Evolutionary conservation across 2,329 filamentous ascomycete species (phyloP).

Genomic region (Monilinia laxa): DNA sequence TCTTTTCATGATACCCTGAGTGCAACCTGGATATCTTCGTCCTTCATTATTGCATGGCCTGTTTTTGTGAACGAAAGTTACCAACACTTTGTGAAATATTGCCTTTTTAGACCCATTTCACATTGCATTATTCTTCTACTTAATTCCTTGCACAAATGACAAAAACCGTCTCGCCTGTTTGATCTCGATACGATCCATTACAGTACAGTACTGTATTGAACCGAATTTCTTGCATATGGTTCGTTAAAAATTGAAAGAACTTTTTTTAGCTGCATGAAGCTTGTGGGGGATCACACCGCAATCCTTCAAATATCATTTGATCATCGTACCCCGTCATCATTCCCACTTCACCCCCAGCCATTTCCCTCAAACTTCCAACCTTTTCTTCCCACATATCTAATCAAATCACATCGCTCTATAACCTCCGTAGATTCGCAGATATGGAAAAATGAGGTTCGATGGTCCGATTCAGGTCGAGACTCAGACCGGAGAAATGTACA

Average conservation of each 20-base stretch:
- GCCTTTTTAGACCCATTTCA: neutral
- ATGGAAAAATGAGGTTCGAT: conserved; percentile 8
- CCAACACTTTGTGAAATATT: neutral
- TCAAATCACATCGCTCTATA: neutral
- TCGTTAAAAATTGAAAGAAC: neutral
- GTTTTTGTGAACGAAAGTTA: neutral
- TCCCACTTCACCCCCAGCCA: neutral
- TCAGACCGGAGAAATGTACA: neutral
- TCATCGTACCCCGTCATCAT: neutral
- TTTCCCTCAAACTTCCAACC: neutral
- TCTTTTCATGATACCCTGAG: neutral
- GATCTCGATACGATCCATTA: neutral
- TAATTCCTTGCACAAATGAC: conserved; percentile 3
- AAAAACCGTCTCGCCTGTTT: neutral
- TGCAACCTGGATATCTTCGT: neutral
- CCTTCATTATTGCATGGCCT: neutral
- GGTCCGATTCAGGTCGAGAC: conserved; percentile 14
- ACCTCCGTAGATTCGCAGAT: neutral
- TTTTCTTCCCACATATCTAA: neutral
- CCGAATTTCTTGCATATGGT: neutral
- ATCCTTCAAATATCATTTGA: conserved; percentile 7
- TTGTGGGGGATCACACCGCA: conserved; percentile 18
- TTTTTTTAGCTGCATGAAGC: conserved; percentile 21
- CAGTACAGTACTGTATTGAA: no score
- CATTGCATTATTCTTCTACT: conserved; percentile 16